Conservation (phyloP, 768 basidiomycete genomes). For the Trametes gibbosa region DNA sequence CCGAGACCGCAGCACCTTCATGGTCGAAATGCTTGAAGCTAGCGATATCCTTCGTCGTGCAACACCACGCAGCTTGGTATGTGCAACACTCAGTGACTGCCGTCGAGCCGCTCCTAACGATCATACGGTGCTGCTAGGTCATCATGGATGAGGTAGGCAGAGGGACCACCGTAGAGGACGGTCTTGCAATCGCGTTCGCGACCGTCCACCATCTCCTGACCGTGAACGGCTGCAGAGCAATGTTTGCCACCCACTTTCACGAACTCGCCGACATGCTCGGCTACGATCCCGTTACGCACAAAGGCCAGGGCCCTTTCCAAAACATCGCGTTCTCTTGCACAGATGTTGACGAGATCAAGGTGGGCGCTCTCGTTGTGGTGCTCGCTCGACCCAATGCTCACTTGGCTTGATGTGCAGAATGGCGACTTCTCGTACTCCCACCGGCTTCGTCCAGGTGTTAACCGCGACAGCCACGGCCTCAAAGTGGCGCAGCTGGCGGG, state of each 20-base stretch:
- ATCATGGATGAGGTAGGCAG: slow-evolving; percentile 99
- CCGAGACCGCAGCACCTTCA: slow-evolving; percentile 92
- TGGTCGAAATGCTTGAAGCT: slow-evolving; percentile 98
- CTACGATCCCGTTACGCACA: slow-evolving; percentile 31
- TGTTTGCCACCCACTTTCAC: slow-evolving; percentile 99
- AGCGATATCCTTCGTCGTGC: slow-evolving; percentile 86
- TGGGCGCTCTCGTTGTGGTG: slow-evolving; percentile 34
- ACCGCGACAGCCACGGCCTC: slow-evolving; percentile 86
- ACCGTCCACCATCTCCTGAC: slow-evolving; percentile 78
- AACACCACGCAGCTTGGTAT: slow-evolving; percentile 77
- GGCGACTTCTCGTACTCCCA: slow-evolving; percentile 84
- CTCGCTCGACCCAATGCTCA: background rate
- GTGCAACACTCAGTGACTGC: slow-evolving; percentile 23
- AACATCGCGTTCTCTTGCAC: slow-evolving; percentile 87
- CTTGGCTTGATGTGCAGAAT: slow-evolving; percentile 43
- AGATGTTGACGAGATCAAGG: slow-evolving; percentile 75
- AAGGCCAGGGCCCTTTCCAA: slow-evolving; percentile 47
- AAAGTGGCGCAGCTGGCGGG: slow-evolving; percentile 89
- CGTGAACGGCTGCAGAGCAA: slow-evolving; percentile 71
- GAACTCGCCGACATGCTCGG: slow-evolving; percentile 86
- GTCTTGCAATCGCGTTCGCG: slow-evolving; percentile 91
- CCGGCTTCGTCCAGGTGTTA: slow-evolving; percentile 76
- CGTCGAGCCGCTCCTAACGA: background rate
- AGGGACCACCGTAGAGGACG: slow-evolving; percentile 90
- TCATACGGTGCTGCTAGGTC: slow-evolving; percentile 48